A percentile compares a stretch with the other conserved stretches of the same genome.
These are phyloP conservation scores for Vanilla planifolia DNA, from an alignment of 106 monocot species.

Conservation along the genomic window DNA sequence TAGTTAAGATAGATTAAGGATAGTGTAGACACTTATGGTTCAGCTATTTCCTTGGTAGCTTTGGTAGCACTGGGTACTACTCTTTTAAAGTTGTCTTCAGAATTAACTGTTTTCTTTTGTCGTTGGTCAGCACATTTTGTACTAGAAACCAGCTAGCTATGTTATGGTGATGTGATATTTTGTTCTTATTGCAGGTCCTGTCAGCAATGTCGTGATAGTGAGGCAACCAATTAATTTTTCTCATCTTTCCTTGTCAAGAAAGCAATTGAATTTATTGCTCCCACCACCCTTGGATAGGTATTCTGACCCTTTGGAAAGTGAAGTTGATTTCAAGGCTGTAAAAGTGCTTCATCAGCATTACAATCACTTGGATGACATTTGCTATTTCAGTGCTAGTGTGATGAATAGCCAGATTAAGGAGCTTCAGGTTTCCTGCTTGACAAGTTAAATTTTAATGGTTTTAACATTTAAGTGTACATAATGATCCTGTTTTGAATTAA, in stretches of 20 bases:
- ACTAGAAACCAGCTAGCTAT: neutral
- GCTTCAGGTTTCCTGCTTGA: conserved; percentile 46
- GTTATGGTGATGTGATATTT: neutral
- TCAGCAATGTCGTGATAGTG: conserved; percentile 71
- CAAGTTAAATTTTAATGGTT: neutral
- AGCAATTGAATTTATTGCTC: conserved; percentile 23
- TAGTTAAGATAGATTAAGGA: too few species aligned
- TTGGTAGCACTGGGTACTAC: too few species aligned
- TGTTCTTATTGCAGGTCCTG: conserved; percentile 38
- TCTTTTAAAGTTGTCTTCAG: too few species aligned
- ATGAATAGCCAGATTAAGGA: conserved; percentile 61
- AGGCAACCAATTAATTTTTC: conserved; percentile 16
- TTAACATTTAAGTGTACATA: neutral
- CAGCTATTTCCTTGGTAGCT: too few species aligned
- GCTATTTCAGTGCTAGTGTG: conserved; percentile 34
- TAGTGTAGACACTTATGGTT: too few species aligned
- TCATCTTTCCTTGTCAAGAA: conserved; percentile 24
- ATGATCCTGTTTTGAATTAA: too few species aligned
- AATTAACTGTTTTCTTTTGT: neutral
- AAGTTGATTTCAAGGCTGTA: conserved; percentile 24
- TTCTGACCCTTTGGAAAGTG: conserved; percentile 26
- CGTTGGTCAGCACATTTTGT: neutral
- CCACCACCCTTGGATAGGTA: conserved; percentile 58
- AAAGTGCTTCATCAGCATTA: conserved; percentile 13
- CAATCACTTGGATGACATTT: conserved; percentile 16